Conservation (phyloP, 495 filamentous ascomycete species). For the Penicillium samsonianum region DNA sequence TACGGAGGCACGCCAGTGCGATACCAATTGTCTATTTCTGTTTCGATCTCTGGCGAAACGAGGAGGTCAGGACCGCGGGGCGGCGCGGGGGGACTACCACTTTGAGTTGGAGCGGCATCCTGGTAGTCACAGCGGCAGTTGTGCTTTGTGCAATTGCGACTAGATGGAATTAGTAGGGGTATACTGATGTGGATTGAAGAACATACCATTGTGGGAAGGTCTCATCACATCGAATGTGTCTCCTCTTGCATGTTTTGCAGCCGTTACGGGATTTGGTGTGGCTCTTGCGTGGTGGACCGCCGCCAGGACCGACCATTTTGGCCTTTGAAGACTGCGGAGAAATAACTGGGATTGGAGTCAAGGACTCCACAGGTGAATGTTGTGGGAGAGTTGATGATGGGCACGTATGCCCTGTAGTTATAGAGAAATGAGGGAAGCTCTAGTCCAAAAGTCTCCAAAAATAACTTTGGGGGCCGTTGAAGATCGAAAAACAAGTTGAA, state of each 20-base stretch:
- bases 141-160: conserved; percentile 97
- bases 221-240: conserved; percentile 97
- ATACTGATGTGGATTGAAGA: not conserved
- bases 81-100: conserved; percentile 59
- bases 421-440: not conserved
- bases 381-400: not conserved
- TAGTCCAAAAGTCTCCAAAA: conserved; percentile 15
- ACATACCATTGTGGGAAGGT: conserved; percentile 94
- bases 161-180: conserved; percentile 34
- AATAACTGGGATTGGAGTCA: conserved; percentile 3
- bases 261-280: conserved; percentile 98
- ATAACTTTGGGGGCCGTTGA: conserved; percentile 14
- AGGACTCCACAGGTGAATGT: conserved; percentile 1
- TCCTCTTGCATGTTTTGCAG: conserved; percentile 94
- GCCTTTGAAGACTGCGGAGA: no score
- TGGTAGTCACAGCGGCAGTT: conserved; percentile 98
- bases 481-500: conserved; percentile 13
- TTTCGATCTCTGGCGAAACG: conserved; percentile 80
- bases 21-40: conserved; percentile 79
- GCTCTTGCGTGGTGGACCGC: conserved; percentile 63
- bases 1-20: conserved; percentile 85
- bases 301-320: conserved; percentile 53
- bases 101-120: conserved; percentile 65
- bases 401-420: conserved; percentile 5
- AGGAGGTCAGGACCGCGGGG: conserved; percentile 76